Evolutionary conservation across 495 filamentous ascomycete species (phyloP).

Genomic region (Stereocaulon alpinum): DNA sequence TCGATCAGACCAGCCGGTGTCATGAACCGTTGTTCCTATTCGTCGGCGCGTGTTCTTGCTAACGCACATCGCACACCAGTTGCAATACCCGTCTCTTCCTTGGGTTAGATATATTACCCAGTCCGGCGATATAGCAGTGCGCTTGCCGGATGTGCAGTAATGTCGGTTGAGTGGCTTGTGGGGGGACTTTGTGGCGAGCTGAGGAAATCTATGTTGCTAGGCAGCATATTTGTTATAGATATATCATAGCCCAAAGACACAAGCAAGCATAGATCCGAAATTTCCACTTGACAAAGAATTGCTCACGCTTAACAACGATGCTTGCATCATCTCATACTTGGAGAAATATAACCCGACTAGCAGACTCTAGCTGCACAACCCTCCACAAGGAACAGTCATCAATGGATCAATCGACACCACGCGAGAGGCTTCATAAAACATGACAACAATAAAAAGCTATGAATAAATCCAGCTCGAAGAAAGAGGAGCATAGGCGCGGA

Average conservation of each 20-base stretch:
- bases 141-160: conserved; percentile 78
- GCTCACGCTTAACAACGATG: background rate
- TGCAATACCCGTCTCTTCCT: conserved; percentile 96
- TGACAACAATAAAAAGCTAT: too few species aligned
- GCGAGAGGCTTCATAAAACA: too few species aligned
- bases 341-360: too few species aligned
- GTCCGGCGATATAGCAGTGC: conserved; percentile 87
- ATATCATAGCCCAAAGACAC: background rate
- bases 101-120: conserved; percentile 99
- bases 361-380: too few species aligned
- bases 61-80: conserved; percentile 33
- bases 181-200: conserved; percentile 15
- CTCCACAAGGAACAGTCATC: too few species aligned
- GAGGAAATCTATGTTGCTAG: background rate
- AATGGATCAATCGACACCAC: too few species aligned
- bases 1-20: conserved; percentile 4
- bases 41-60: conserved; percentile 13
- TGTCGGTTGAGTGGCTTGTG: background rate
- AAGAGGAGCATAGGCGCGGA: too few species aligned
- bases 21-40: conserved; percentile 21
- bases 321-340: too few species aligned
- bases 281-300: background rate
- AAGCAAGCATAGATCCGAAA: background rate
- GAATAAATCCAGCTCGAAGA: too few species aligned
- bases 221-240: background rate